A percentile compares a stretch with the other conserved stretches of the same genome.
These are phyloP conservation scores for Leucosporidium scottii DNA, from an alignment of 768 basidiomycete genomes.

Conservation along the genomic window DNA sequence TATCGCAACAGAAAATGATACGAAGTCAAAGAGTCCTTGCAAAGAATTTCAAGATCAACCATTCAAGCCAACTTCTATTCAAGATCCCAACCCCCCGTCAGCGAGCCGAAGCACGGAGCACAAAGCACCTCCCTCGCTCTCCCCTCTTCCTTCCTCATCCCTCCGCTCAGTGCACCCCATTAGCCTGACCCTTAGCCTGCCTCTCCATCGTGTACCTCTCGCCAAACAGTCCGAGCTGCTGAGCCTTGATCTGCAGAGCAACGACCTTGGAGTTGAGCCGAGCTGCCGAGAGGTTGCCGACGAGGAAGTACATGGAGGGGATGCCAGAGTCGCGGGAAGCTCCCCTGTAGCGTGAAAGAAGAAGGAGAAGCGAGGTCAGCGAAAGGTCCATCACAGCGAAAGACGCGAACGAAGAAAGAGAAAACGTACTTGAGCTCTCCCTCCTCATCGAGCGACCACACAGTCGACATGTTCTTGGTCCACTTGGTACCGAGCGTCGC, in stretches of 20 bases:
- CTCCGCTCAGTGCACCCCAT: too few relatives aligned
- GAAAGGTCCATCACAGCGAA: neutral
- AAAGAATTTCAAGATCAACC: too few relatives aligned
- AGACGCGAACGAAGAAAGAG: neutral
- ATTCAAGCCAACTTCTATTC: too few relatives aligned
- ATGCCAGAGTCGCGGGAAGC: neutral
- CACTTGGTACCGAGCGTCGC: neutral
- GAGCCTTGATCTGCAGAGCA: constrained; percentile 5
- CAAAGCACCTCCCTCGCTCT: too few relatives aligned
- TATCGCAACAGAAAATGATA: too few relatives aligned
- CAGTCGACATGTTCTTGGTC: neutral
- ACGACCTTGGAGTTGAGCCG: constrained; percentile 1
- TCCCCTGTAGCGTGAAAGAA: neutral
- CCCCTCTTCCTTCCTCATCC: too few relatives aligned
- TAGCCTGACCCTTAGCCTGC: too few relatives aligned
- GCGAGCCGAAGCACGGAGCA: too few relatives aligned
- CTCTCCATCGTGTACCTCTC: too few relatives aligned
- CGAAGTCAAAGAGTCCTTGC: too few relatives aligned
- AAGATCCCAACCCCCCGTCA: too few relatives aligned
- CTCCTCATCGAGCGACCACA: neutral
- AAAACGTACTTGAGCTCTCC: too few relatives aligned
- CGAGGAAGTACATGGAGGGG: neutral
- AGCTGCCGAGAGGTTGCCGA: neutral
- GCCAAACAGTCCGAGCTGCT: neutral
- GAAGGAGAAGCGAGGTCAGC: neutral